Percentiles rank a stretch among this genome's conserved stretches.
These are phyloP conservation scores for Salvia splendens DNA, from an alignment of 257 asterid genomes.

Conservation along the genomic window DNA sequence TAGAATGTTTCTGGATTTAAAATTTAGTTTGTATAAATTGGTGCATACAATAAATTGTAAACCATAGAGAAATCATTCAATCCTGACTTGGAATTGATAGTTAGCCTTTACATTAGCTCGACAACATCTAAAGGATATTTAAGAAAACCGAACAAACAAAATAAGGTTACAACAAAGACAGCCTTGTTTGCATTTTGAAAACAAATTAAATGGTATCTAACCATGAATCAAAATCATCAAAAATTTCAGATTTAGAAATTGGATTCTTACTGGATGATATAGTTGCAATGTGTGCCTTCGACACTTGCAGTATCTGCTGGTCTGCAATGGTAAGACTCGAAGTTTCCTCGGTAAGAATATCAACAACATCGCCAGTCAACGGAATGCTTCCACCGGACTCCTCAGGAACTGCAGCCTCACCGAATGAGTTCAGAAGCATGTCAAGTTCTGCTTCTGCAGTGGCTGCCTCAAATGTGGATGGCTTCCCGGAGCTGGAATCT, in stretches of 20 bases:
- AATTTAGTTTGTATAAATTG: too few species aligned
- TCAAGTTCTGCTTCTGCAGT: conserved; percentile 83
- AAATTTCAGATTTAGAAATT: conserved; percentile 52
- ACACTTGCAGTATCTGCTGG: conserved; percentile 25
- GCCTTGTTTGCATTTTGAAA: background rate
- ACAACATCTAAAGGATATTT: too few species aligned
- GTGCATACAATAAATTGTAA: too few species aligned
- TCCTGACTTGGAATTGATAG: too few species aligned
- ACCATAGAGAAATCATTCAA: too few species aligned
- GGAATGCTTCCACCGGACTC: conserved; percentile 26
- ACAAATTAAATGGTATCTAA: conserved; percentile 57
- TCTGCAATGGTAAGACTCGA: conserved; percentile 31
- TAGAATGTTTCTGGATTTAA: too few species aligned
- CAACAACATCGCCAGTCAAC: conserved; percentile 39
- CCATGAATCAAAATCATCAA: conserved; percentile 90
- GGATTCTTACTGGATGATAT: conserved; percentile 30
- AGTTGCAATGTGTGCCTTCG: conserved; percentile 24
- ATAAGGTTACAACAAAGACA: conserved; percentile 11
- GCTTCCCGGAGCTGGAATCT: conserved; percentile 36
- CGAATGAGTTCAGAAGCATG: conserved; percentile 72
- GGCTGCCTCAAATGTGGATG: conserved; percentile 47
- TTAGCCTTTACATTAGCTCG: too few species aligned
- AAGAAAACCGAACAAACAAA: too few species aligned
- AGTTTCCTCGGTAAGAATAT: conserved; percentile 61
- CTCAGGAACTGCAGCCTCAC: conserved; percentile 41